Conservation (phyloP, 2,329 filamentous ascomycete genomes). For the Penicillium digitatum region DNA sequence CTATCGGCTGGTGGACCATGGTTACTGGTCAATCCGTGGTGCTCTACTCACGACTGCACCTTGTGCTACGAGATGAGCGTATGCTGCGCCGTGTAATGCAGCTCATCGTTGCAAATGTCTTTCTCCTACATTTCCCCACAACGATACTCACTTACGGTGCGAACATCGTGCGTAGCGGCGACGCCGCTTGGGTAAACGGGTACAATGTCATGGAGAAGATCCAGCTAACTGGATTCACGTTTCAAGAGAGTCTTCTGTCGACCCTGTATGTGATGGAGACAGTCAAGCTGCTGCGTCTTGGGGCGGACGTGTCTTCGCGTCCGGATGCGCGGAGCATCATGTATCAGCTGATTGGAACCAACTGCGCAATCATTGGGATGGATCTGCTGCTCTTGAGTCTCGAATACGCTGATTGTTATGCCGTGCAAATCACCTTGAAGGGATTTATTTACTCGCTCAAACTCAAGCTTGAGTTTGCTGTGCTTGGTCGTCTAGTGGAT, state of each 20-base stretch:
- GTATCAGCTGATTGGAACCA: conserved; percentile 46
- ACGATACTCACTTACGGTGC: conserved; percentile 53
- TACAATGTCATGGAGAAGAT: conserved; percentile 48
- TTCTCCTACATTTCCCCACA: conserved; percentile 53
- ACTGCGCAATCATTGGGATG: conserved; percentile 47
- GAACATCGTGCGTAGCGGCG: conserved; percentile 23
- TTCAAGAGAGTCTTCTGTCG: conserved; percentile 48
- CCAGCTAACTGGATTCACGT: conserved; percentile 45
- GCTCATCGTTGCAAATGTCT: conserved; percentile 56
- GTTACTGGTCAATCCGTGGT: conserved; percentile 60
- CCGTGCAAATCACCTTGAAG: conserved; percentile 42
- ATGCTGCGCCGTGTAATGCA: conserved; percentile 50
- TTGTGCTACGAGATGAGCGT: conserved; percentile 52
- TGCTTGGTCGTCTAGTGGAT: conserved; percentile 48
- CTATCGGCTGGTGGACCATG: conserved; percentile 58
- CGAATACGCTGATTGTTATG: conserved; percentile 41
- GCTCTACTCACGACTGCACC: conserved; percentile 59
- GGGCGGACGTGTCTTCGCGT: conserved; percentile 20
- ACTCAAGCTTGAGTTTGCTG: conserved; percentile 55
- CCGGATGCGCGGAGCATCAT: conserved; percentile 35
- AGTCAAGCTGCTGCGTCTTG: conserved; percentile 43
- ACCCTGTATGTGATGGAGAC: conserved; percentile 54
- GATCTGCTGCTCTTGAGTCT: conserved; percentile 44
- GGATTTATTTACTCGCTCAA: conserved; percentile 39
- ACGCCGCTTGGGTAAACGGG: conserved; percentile 31